Percentiles rank a stretch among this genome's conserved stretches.
Evolutionary conservation across 257 asterid genomes (phyloP).

Genomic region (Fraxinus americana): DNA sequence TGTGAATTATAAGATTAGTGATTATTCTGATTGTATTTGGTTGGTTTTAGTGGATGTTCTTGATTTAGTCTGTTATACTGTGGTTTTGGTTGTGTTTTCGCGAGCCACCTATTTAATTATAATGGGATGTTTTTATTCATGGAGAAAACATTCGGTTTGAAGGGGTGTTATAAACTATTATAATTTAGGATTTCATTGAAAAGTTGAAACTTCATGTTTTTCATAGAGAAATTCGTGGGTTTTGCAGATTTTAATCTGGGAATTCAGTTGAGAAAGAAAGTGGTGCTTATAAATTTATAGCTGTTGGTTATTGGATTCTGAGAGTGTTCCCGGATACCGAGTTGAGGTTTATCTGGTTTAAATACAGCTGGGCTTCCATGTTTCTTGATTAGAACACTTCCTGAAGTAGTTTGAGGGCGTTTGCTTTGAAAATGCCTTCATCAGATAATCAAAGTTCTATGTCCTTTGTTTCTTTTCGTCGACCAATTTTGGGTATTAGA

Average conservation of each 20-base stretch:
- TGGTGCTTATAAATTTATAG: neutral
- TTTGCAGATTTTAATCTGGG: neutral
- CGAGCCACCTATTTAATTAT: neutral
- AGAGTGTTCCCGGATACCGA: neutral
- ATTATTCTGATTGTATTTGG: slow-evolving; percentile 7
- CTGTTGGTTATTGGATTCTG: neutral
- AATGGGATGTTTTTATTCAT: slow-evolving; percentile 12
- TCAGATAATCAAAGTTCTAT: slow-evolving; percentile 59
- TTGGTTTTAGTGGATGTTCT: neutral
- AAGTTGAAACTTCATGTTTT: slow-evolving; percentile 1
- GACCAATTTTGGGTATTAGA: slow-evolving; percentile 62
- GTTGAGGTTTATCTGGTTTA: neutral
- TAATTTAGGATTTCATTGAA: slow-evolving; percentile 1
- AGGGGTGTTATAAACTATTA: slow-evolving; percentile 11
- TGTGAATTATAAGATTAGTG: neutral
- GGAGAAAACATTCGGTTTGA: slow-evolving; percentile 5
- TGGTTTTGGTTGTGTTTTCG: neutral
- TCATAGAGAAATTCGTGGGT: neutral
- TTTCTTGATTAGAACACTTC: neutral
- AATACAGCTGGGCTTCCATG: neutral
- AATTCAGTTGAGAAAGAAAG: neutral
- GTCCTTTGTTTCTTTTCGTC: slow-evolving; percentile 82
- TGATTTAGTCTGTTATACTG: neutral
- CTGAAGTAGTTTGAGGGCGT: slow-evolving; percentile 34
- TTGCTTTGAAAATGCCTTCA: slow-evolving; percentile 63